phyloP scores from a whole-genome alignment of 805 yeast genomes.

The Saccharomycopsis fermentans region DNA sequence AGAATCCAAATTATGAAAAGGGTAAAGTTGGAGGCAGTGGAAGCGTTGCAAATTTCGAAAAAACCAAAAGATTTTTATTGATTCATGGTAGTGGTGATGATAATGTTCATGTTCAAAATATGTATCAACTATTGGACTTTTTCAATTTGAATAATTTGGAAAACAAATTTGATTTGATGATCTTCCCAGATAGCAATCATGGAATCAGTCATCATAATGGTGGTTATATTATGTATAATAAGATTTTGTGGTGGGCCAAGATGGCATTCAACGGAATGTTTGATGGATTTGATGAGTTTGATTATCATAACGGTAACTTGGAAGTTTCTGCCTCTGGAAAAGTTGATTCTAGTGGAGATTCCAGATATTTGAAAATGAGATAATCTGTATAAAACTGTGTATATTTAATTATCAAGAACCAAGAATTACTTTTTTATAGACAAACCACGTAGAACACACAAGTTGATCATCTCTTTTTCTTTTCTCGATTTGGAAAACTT shows the following conservation, averaged over 20 bases:
- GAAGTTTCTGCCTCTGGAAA: not conserved
- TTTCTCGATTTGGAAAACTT: no score
- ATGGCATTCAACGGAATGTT: conserved; percentile 48
- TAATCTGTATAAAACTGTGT: no score
- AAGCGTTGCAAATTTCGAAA: conserved; percentile 28
- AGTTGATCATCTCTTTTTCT: no score
- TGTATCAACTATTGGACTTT: conserved; percentile 49
- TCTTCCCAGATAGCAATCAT: conserved; percentile 79
- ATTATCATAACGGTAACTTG: conserved; percentile 15
- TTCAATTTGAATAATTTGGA: conserved; percentile 49
- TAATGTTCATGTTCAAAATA: conserved; percentile 70
- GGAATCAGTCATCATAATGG: conserved; percentile 66
- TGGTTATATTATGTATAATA: conserved; percentile 56
- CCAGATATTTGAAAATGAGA: conserved; percentile 1
- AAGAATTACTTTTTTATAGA: no score
- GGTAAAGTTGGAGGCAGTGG: conserved; percentile 36
- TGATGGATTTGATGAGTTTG: conserved; percentile 21
- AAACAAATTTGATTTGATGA: conserved; percentile 61
- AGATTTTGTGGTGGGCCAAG: conserved; percentile 52
- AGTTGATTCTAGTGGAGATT: not conserved
- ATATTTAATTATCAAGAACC: not conserved
- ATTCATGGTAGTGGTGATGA: conserved; percentile 83
- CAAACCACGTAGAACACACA: no score
- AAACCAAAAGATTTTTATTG: conserved; percentile 48
- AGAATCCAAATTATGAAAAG: conserved; percentile 40